These are phyloP conservation scores for Fusarium odoratissimum DNA, from an alignment of 2,329 filamentous ascomycete species.

Conservation along the genomic window DNA sequence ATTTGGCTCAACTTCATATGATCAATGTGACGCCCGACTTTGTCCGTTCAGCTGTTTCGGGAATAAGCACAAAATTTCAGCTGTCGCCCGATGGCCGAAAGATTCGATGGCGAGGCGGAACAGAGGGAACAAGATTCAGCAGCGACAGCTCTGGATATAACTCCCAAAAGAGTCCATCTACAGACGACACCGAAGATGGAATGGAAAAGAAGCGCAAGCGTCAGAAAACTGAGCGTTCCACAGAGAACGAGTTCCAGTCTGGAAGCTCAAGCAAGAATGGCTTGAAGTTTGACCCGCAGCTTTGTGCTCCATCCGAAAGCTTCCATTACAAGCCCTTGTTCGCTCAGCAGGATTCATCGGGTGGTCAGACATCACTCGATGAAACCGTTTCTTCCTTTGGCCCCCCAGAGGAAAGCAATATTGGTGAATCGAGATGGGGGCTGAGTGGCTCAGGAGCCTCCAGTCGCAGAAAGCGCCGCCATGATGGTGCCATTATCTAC, in stretches of 20 bases:
- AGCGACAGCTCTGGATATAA: constrained; percentile 69
- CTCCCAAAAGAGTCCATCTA: constrained; percentile 60
- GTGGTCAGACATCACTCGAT: constrained; percentile 60
- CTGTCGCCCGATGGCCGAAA: constrained; percentile 81
- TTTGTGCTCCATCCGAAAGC: constrained; percentile 56
- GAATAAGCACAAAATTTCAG: constrained; percentile 80
- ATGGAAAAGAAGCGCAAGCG: constrained; percentile 60
- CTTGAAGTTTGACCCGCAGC: constrained; percentile 55
- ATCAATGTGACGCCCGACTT: constrained; percentile 85
- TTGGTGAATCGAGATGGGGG: constrained; percentile 60
- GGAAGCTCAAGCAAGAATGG: constrained; percentile 52
- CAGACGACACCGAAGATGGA: constrained; percentile 60
- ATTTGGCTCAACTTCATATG: constrained; percentile 86
- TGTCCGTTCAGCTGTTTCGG: constrained; percentile 76
- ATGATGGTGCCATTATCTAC: constrained; percentile 83
- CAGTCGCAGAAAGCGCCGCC: constrained; percentile 64
- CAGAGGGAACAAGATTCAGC: constrained; percentile 71
- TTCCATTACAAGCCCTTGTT: constrained; percentile 76
- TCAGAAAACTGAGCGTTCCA: constrained; percentile 55
- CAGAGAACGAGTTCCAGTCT: constrained; percentile 50
- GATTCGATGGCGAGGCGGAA: constrained; percentile 81
- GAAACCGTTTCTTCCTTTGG: constrained; percentile 63
- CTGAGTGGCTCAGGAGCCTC: constrained; percentile 61
- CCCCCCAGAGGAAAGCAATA: constrained; percentile 60
- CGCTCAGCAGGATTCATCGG: constrained; percentile 60